Percentiles rank a stretch among this genome's conserved stretches.
Evolutionary conservation across 1,139 yeast species (phyloP).

Genomic region (Geotrichum carabidarum): DNA sequence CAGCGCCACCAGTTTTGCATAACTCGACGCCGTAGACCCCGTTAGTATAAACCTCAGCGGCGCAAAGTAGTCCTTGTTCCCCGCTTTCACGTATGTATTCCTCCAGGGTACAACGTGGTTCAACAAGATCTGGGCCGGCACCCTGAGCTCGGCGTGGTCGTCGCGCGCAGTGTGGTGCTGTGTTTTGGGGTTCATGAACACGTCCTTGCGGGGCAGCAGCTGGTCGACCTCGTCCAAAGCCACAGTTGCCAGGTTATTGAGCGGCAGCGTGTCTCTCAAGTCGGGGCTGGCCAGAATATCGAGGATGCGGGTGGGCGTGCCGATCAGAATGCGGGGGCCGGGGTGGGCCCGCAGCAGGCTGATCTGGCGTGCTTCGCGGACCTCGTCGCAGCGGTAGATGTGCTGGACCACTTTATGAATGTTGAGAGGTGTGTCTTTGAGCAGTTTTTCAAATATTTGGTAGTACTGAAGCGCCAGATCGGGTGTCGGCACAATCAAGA

Average conservation of each 20-base stretch:
- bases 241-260: conserved; percentile 23
- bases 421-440: conserved; percentile 48
- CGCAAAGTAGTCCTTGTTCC: conserved; percentile 7
- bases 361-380: conserved; percentile 62
- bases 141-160: conserved; percentile 4
- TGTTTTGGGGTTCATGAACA: background rate
- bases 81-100: conserved; percentile 20
- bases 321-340: conserved; percentile 73
- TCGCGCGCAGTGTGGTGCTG: background rate
- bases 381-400: conserved; percentile 75
- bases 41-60: conserved; percentile 23
- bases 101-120: conserved; percentile 25
- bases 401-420: conserved; percentile 42
- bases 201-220: conserved; percentile 18
- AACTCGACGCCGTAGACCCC: conserved; percentile 22
- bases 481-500: conserved; percentile 75
- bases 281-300: conserved; percentile 50
- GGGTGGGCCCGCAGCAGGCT: conserved; percentile 58
- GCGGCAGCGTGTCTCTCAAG: conserved; percentile 21
- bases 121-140: conserved; percentile 24
- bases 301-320: conserved; percentile 82
- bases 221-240: conserved; percentile 28
- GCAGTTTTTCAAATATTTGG: conserved; percentile 33
- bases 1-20: conserved; percentile 17
- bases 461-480: conserved; percentile 73